Conservation (phyloP, 768 basidiomycete species). For the Pilatotrama ljubarskyi region DNA sequence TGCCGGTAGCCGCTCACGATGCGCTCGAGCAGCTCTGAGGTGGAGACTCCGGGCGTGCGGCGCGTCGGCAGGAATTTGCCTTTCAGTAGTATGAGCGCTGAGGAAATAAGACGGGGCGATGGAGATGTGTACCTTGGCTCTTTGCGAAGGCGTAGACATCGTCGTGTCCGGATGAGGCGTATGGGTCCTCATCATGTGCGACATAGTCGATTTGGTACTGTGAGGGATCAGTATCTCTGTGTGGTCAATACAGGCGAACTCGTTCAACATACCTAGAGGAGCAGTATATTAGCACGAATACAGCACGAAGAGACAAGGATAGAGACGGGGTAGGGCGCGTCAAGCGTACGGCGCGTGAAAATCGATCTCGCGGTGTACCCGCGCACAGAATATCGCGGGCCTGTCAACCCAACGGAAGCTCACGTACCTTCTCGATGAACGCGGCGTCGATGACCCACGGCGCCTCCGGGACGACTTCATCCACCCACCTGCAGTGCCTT, state of each 20-base stretch:
- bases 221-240: neutral
- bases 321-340: no score
- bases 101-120: neutral
- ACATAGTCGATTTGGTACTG: slow-evolving; percentile 90
- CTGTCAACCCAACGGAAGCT: no score
- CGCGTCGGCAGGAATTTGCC: slow-evolving; percentile 95
- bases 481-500: slow-evolving; percentile 97
- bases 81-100: slow-evolving; percentile 30
- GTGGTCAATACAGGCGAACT: neutral
- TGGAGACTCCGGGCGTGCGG: slow-evolving; percentile 92
- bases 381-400: neutral
- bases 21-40: slow-evolving; percentile 88
- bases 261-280: slow-evolving; percentile 11
- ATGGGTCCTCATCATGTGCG: slow-evolving; percentile 93
- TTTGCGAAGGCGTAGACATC: slow-evolving; percentile 89
- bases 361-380: no score
- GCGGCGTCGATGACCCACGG: slow-evolving; percentile 87
- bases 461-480: slow-evolving; percentile 86
- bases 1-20: slow-evolving; percentile 87
- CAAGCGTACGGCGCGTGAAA: no score
- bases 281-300: neutral
- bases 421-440: slow-evolving; percentile 65
- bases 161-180: slow-evolving; percentile 71
- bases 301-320: neutral
- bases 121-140: slow-evolving; percentile 57